Percentiles rank a stretch among this genome's conserved stretches.
Conservation (phyloP, 2,329 filamentous ascomycete species). For the Fragosphaeria purpurea region DNA sequence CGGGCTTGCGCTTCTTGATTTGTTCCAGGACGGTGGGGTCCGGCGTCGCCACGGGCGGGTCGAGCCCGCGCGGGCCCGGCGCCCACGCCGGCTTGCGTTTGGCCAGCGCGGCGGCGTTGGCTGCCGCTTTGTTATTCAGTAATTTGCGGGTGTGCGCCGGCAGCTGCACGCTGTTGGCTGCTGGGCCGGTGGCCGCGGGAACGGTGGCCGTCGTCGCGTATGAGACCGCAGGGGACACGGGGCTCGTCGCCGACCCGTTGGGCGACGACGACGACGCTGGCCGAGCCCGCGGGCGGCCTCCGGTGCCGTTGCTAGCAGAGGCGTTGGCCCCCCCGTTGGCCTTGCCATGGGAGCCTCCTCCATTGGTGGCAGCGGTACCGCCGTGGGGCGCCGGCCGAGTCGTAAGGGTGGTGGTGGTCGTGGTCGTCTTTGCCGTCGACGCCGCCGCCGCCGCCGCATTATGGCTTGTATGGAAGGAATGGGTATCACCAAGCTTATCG, state of each 20-base stretch:
- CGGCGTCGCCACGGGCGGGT: slow-evolving; percentile 37
- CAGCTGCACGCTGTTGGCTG: slow-evolving; percentile 22
- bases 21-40: slow-evolving; percentile 35
- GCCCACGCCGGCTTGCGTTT: slow-evolving; percentile 33
- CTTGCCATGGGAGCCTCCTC: too few species aligned
- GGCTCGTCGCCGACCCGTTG: not conserved
- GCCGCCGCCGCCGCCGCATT: too few species aligned
- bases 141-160: slow-evolving; percentile 24
- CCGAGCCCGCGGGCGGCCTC: not conserved
- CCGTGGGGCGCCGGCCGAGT: too few species aligned
- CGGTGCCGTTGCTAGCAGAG: slow-evolving; percentile 1
- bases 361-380: too few species aligned
- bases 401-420: too few species aligned
- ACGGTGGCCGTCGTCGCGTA: not conserved
- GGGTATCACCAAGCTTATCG: slow-evolving; percentile 32
- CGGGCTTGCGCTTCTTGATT: slow-evolving; percentile 45
- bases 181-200: not conserved
- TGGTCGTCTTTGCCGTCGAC: too few species aligned
- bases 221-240: not conserved
- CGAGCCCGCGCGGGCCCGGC: slow-evolving; percentile 44
- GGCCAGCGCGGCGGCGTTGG: slow-evolving; percentile 15
- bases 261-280: not conserved
- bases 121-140: slow-evolving; percentile 16
- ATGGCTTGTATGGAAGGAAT: too few species aligned
- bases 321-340: too few species aligned